phyloP scores from a whole-genome alignment of 1,139 yeast genomes.

The Arxiozyma heterogenica region DNA sequence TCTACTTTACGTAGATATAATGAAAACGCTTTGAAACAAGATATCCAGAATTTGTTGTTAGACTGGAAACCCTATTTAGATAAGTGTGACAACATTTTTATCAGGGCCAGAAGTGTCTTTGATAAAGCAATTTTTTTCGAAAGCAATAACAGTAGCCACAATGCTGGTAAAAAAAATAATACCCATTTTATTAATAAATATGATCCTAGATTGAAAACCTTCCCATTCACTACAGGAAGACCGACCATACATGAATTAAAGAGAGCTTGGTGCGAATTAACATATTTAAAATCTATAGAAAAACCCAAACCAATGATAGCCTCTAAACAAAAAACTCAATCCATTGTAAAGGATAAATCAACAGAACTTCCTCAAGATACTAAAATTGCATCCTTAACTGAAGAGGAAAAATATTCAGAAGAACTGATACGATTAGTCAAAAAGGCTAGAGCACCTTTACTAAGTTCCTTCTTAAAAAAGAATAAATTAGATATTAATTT shows the following conservation, averaged over 20 bases:
- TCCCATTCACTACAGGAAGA: slow-evolving; percentile 85
- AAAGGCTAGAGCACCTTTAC: slow-evolving; percentile 70
- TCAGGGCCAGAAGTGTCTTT: slow-evolving; percentile 72
- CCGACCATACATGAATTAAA: slow-evolving; percentile 79
- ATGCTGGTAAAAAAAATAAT: slow-evolving; percentile 34
- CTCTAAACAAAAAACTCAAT: slow-evolving; percentile 26
- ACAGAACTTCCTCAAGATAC: slow-evolving; percentile 4
- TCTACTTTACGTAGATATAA: slow-evolving; percentile 81
- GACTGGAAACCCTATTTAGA: slow-evolving; percentile 56
- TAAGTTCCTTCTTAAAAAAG: slow-evolving; percentile 53
- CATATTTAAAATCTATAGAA: slow-evolving; percentile 50
- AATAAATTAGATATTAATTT: slow-evolving; percentile 47
- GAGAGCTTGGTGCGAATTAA: slow-evolving; percentile 73
- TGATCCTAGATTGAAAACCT: slow-evolving; percentile 52
- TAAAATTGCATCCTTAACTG: slow-evolving; percentile 16
- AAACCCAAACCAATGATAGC: slow-evolving; percentile 40
- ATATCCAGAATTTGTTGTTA: slow-evolving; percentile 57
- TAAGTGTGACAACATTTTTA: slow-evolving; percentile 60
- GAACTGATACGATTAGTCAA: slow-evolving; percentile 55
- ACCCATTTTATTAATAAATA: slow-evolving; percentile 33
- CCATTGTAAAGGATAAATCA: slow-evolving; percentile 10
- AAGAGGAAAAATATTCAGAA: slow-evolving; percentile 37
- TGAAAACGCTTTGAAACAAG: slow-evolving; percentile 73
- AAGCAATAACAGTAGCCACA: slow-evolving; percentile 37
- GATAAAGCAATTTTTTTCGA: slow-evolving; percentile 61